Evolutionary conservation across 2,329 filamentous ascomycete species (phyloP), one percentile per base, ranked within the genome.

Genomic region (Neofusicoccum parvum): DNA sequence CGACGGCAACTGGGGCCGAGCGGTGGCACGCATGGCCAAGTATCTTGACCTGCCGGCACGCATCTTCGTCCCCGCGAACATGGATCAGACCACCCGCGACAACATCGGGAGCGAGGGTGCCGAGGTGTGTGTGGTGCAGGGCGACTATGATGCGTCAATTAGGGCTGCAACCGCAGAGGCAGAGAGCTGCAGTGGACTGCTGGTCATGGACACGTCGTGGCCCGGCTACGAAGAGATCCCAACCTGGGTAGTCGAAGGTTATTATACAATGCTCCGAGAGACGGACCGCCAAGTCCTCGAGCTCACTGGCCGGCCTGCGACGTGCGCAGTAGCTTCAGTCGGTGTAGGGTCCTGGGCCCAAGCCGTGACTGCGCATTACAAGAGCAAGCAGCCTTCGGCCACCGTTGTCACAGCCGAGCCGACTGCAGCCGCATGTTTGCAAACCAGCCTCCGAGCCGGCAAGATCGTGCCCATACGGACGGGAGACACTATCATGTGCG

Each of bases 1-100:
- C 0, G 90, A 92, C 56, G 92, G 91, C 0, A 94, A 94, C 68
- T 90, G 91, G 80, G 91, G 92, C 0, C 81, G 90, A 1, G 91
- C 92, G 0, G 84, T 92, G 1, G 88, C 90, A 0, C 81, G 85
- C 6, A 92, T 94, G 86, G 89, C 85, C 0, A 79, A 77, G 46
- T 80, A 87, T 11, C 77, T 94, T 10, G 81, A 79, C 0, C 75
- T 92, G 0, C 71, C 79, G 0, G 83, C 83, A 0, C 78, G 80
- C 15, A 86, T 94, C 4, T 89, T 86, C 69, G 89, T 93, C 1
- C 89, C 90, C 0, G 72, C 71, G 0, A 82, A 80, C 27, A 86
- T 92, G 81, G 80, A 85, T 50, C 72, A 77, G 5, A 76, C 78
- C 1, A 90, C 88, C 0, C 79, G 81, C 32, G 75, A 78, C 0